These are phyloP conservation scores for Fagopyrum esculentum DNA, from an alignment of 148 eudicot genomes.

Conservation along the genomic window DNA sequence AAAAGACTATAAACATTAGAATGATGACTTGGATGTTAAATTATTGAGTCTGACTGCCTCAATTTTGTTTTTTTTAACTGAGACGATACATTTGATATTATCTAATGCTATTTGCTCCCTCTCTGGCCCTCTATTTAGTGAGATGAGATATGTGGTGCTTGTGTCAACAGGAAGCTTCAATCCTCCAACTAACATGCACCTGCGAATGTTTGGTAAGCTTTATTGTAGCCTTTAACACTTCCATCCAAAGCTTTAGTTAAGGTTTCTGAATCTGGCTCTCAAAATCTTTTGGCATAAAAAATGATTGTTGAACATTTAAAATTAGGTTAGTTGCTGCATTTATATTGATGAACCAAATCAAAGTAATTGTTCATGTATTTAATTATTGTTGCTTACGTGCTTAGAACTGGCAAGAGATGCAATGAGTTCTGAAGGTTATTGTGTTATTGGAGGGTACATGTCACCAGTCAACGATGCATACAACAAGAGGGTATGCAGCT, in stretches of 20 bases:
- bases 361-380: not conserved
- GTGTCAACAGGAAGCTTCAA: constrained; percentile 89
- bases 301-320: not conserved
- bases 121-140: constrained; percentile 15
- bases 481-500: constrained; percentile 52
- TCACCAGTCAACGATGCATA: constrained; percentile 95
- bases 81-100: not conserved
- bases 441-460: constrained; percentile 89
- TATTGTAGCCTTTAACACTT: not conserved
- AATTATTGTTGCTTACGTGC: constrained; percentile 17
- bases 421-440: constrained; percentile 57
- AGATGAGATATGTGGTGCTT: constrained; percentile 47
- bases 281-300: not conserved
- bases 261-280: not conserved
- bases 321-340: not conserved
- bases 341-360: not conserved
- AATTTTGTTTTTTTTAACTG: not conserved
- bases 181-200: constrained; percentile 95
- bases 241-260: not conserved
- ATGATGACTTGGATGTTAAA: not conserved
- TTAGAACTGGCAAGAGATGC: constrained; percentile 90
- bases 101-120: not conserved
- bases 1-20: not conserved
- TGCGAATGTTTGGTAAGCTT: constrained; percentile 77
- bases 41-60: not conserved